phyloP scores from a whole-genome alignment of 2,329 filamentous ascomycete genomes.

The Sclerotinia trifoliorum region DNA sequence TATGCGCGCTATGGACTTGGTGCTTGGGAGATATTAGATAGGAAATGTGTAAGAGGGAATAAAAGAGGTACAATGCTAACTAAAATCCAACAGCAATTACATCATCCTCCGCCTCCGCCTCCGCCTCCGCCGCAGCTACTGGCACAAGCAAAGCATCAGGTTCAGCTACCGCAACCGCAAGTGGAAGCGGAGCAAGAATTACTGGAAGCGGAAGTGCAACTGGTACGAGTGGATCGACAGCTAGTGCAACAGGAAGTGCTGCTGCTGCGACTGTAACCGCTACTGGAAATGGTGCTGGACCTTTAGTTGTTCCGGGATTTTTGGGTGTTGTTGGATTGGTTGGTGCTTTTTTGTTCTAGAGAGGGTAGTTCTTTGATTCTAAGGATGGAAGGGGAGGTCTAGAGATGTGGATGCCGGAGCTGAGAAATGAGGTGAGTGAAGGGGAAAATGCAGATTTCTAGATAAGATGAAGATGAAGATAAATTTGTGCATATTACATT shows the following conservation, averaged over 20 bases:
- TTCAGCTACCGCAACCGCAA: neutral
- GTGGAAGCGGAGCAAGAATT: neutral
- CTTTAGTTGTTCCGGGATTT: constrained; percentile 13
- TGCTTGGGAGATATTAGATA: neutral
- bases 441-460: neutral
- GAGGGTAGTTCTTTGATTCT: neutral
- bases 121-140: neutral
- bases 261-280: neutral
- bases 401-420: neutral
- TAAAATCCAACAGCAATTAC: neutral
- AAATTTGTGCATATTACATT: neutral
- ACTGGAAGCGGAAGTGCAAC: constrained; percentile 1
- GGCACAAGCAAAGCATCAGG: neutral
- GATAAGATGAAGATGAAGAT: neutral
- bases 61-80: neutral
- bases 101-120: constrained; percentile 14
- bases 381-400: too few relatives aligned
- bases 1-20: neutral
- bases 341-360: constrained; percentile 1
- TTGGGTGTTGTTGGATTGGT: neutral
- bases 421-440: neutral
- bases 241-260: neutral
- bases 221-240: neutral
- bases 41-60: neutral
- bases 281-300: neutral